Evolutionary conservation across 352 stramenopile genomes (phyloP).

Genomic region (Globisporangium takayamanum): DNA sequence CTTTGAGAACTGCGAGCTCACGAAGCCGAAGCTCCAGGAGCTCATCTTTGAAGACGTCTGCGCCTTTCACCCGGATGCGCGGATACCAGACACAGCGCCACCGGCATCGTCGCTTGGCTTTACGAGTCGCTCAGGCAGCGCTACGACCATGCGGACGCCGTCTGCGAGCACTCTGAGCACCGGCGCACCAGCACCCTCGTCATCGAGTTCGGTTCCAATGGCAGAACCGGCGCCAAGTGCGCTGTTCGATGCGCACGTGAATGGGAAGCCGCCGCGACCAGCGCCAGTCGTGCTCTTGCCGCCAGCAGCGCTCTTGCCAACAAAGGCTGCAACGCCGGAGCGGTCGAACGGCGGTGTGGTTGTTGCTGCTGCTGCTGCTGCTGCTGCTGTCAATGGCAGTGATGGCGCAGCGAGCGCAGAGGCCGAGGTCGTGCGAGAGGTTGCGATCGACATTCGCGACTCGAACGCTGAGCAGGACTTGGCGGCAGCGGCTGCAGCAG

Average conservation of each 20-base stretch:
- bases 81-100: conserved; percentile 30
- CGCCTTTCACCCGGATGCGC: conserved; percentile 80
- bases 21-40: conserved; percentile 87
- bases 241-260: conserved; percentile 4
- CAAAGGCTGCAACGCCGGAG: conserved; percentile 12
- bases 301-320: conserved; percentile 9
- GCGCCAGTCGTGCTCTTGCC: conserved; percentile 35
- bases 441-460: conserved; percentile 34
- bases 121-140: conserved; percentile 9
- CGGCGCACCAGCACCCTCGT: neutral
- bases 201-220: conserved; percentile 12
- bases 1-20: conserved; percentile 87
- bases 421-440: conserved; percentile 7
- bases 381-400: neutral
- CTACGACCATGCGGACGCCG: conserved; percentile 14
- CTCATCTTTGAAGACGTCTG: conserved; percentile 90
- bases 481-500: conserved; percentile 1
- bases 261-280: conserved; percentile 18
- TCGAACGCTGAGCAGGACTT: conserved; percentile 17
- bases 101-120: conserved; percentile 3
- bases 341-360: neutral
- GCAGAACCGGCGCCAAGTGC: conserved; percentile 12
- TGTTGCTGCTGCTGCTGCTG: neutral
- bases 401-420: neutral
- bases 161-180: conserved; percentile 12